Evolutionary conservation across 768 basidiomycete species (phyloP).

Genomic region (Panaeolus cyanescens): DNA sequence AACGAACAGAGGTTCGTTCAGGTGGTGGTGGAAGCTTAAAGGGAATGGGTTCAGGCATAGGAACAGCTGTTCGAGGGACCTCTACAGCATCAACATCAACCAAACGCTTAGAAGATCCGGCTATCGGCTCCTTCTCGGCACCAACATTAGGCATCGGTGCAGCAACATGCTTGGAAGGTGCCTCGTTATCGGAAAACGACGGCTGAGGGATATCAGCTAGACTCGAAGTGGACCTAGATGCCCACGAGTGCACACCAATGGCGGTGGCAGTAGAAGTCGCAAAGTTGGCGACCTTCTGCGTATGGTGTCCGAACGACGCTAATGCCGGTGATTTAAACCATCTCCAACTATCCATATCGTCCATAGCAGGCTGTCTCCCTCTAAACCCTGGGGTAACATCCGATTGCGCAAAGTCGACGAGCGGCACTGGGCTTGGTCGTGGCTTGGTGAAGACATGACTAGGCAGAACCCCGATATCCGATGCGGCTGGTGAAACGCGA

Average conservation of each 20-base stretch:
- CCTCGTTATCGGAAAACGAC: not conserved
- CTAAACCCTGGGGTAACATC: not conserved
- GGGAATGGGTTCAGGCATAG: not conserved
- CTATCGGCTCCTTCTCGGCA: not conserved
- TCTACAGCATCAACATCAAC: not conserved
- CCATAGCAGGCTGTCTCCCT: not conserved
- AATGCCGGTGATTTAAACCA: slow-evolving; percentile 4
- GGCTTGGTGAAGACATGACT: not conserved
- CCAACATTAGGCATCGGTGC: slow-evolving; percentile 4
- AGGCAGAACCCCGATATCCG: slow-evolving; percentile 18
- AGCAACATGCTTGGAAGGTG: not conserved
- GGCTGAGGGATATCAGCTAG: not conserved
- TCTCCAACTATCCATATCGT: slow-evolving; percentile 8
- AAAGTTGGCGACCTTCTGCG: slow-evolving; percentile 2
- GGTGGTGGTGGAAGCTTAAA: not conserved
- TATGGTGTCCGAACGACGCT: not conserved
- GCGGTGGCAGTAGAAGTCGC: not conserved
- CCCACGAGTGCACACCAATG: not conserved
- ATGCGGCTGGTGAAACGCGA: slow-evolving; percentile 20
- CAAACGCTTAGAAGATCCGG: not conserved
- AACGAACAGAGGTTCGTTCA: not conserved
- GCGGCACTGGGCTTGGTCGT: slow-evolving; percentile 4
- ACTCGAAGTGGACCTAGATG: not conserved
- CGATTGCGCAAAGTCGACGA: not conserved
- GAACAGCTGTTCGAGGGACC: not conserved